Conservation (phyloP, 108 stramenopile genomes). For the Cyclotella cryptica region DNA sequence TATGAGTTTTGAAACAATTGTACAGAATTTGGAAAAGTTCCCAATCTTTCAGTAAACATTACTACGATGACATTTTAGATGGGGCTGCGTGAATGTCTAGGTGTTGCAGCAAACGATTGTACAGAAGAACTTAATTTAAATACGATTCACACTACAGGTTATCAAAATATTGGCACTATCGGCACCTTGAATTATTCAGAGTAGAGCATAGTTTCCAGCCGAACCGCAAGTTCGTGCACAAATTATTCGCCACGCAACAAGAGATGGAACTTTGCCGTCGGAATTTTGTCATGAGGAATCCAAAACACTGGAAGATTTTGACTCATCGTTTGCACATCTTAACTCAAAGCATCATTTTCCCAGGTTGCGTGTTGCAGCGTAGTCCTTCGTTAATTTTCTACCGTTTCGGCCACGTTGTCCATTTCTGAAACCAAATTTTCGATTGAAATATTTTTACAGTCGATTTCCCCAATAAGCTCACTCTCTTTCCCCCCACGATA, state of each 20-base stretch:
- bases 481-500: constrained; percentile 38
- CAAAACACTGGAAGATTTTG: no score
- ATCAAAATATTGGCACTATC: neutral
- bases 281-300: no score
- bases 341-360: neutral
- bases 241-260: no score
- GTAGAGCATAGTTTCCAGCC: no score
- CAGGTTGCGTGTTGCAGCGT: neutral
- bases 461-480: constrained; percentile 35
- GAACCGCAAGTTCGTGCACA: no score
- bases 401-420: constrained; percentile 19
- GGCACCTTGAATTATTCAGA: no score
- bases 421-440: constrained; percentile 37
- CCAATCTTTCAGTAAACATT: constrained; percentile 60
- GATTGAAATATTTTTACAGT: constrained; percentile 39
- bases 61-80: no score
- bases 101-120: no score
- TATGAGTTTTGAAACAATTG: constrained; percentile 95
- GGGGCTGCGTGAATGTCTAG: neutral
- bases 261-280: no score
- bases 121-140: no score
- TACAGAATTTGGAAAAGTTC: constrained; percentile 67
- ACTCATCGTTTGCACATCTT: no score
- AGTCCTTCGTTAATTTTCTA: neutral
- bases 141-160: no score